Evolutionary conservation across 768 basidiomycete species (phyloP).

Genomic region (Amanita thiersii): DNA sequence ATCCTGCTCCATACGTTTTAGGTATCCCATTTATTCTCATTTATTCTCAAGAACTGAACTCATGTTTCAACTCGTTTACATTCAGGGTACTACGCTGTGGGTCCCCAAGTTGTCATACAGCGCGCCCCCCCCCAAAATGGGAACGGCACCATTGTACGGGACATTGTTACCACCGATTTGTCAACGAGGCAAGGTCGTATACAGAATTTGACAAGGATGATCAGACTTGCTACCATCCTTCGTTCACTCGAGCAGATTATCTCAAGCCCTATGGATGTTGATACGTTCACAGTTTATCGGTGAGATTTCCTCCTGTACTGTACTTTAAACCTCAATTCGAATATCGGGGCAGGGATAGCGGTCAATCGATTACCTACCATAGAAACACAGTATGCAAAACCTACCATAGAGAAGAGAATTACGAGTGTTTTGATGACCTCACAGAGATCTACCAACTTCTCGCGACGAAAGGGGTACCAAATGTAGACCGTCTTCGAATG

Average conservation of each 20-base stretch:
- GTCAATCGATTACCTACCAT: neutral
- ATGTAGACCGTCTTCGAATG: neutral
- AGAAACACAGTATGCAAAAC: neutral
- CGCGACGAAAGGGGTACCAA: neutral
- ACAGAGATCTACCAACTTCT: neutral
- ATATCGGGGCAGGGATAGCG: neutral
- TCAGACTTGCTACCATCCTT: neutral
- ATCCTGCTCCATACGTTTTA: slow-evolving; percentile 8
- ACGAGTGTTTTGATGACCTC: neutral
- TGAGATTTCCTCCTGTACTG: neutral
- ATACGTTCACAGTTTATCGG: neutral
- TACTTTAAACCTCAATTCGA: neutral
- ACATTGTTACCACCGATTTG: neutral
- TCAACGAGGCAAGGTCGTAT: neutral
- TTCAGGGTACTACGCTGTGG: neutral
- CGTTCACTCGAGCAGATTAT: neutral
- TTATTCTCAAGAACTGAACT: neutral
- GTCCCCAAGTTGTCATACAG: neutral
- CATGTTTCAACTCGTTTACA: neutral
- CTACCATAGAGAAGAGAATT: neutral
- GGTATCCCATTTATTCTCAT: neutral
- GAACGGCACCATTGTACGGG: neutral
- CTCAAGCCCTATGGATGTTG: neutral
- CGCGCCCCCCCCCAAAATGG: neutral
- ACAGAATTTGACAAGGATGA: neutral